A percentile compares a stretch with the other conserved stretches of the same genome.
These are phyloP conservation scores for Hevea brasiliensis DNA, from an alignment of 345 rosid genomes.

Conservation along the genomic window DNA sequence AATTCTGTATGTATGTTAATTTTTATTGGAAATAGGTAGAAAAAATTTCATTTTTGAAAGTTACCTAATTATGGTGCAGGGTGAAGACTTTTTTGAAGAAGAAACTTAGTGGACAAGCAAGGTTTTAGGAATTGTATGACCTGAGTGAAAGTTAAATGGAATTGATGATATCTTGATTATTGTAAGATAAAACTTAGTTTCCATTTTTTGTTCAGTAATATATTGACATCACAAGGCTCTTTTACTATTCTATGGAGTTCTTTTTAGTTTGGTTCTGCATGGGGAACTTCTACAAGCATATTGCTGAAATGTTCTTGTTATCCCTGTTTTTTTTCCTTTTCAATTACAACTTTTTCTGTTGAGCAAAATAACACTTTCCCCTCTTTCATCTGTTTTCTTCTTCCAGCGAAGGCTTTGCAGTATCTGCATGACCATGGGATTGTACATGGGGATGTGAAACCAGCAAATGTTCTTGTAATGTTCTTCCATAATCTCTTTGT, in stretches of 20 bases:
- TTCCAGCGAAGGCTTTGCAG: conserved; percentile 80
- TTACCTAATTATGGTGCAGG: neutral
- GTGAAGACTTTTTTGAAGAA: neutral
- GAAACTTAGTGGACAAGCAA: neutral
- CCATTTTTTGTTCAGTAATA: neutral
- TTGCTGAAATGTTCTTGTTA: neutral
- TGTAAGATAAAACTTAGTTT: neutral
- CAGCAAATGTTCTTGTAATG: conserved; percentile 84
- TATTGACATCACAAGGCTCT: neutral
- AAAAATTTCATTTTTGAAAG: neutral
- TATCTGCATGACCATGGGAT: conserved; percentile 82
- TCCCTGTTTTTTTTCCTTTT: neutral
- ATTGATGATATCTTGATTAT: neutral
- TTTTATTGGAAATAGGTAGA: neutral
- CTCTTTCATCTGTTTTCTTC: conserved; percentile 14
- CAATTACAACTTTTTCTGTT: neutral
- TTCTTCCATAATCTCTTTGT: conserved; percentile 35
- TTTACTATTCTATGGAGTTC: neutral
- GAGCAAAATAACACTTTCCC: conserved; percentile 14
- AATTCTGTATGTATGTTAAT: too few species aligned
- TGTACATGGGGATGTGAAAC: conserved; percentile 95
- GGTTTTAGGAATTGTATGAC: neutral
- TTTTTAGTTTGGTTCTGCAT: neutral
- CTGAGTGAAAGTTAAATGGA: neutral
- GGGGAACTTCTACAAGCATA: neutral